Evolutionary conservation across 2,329 filamentous ascomycete genomes (phyloP).

Genomic region (Triangularia setosa): DNA sequence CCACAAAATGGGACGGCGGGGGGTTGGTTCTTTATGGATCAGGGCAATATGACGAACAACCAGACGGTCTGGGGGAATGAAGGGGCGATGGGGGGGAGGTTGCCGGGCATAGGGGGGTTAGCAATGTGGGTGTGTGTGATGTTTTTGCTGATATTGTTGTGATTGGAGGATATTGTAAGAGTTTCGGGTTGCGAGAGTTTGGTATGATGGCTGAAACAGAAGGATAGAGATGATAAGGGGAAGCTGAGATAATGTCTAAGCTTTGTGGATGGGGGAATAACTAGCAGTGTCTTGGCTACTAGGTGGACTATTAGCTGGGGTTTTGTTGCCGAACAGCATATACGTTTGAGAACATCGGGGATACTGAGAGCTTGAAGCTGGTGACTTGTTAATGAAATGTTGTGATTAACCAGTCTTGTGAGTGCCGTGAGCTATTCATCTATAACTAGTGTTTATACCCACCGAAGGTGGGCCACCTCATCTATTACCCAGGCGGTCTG

Average conservation of each 20-base stretch:
- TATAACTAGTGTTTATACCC: no score
- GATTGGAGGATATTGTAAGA: neutral
- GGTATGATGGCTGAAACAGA: neutral
- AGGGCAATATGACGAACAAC: constrained; percentile 44
- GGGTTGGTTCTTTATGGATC: constrained; percentile 48
- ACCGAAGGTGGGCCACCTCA: no score
- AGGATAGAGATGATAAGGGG: neutral
- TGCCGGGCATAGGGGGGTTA: neutral
- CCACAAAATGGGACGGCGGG: constrained; percentile 32
- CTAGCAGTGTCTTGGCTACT: neutral
- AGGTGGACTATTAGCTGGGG: neutral
- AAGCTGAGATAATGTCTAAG: neutral
- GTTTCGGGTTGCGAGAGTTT: neutral
- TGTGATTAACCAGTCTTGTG: no score
- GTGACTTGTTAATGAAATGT: neutral
- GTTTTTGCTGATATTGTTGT: neutral
- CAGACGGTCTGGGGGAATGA: constrained; percentile 38
- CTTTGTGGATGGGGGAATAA: neutral
- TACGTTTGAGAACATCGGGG: neutral
- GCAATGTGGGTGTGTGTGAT: neutral
- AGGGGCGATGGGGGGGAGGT: constrained; percentile 6
- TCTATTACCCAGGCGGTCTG: no score
- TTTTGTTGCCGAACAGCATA: neutral
- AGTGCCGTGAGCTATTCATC: no score
- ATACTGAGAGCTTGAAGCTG: neutral